Base-by-base conservation (phyloP, 192 early-diverging fungal species). In the Paraglomus occultum region DNA sequence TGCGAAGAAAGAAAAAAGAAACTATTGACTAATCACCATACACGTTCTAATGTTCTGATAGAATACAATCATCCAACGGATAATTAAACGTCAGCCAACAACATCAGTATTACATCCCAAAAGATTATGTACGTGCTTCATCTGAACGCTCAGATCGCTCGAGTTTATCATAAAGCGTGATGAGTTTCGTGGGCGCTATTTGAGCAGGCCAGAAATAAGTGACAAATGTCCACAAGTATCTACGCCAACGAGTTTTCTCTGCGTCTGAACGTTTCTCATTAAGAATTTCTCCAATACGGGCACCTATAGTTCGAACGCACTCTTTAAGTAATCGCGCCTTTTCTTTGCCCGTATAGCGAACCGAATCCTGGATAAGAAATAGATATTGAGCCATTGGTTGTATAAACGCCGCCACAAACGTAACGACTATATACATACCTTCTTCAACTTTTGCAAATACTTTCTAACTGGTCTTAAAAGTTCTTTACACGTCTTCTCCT, bases 401-500 rank as follows among this genome's bases (percentile, higher is more conserved):
- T 18, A 45, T 45, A 23, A 39, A 46, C 18, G 10, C 6, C 18
- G 17, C 4, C 11, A 15, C 49, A 4, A 50, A 1, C 1, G 11
- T 4, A 50, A 15, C 49, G 1, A 50, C 48, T 8, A 4, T 11
- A 61, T 11, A 61, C 6, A 38, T 69, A 52, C 76, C 14, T 85
- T 77, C 20, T 72, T 57, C 40, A 94, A 64, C 48, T 80, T 73
- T 50, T 82, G 75, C 42, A 94, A 68, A 20, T 84, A 76, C 14
- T 79, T 71, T 50, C 83, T 84, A 39, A 94, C 88, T 1, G 90
- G 86, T 22, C 84, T 77, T 81, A 93, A 83, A 45, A 84, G 54
- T 50, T 80, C 82, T 72, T 88, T 92, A 75, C 90, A 89, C 7
- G 84, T 78, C 62, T 79, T 76, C 53, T 84, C 87, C 68, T 85